Percentiles rank a stretch among this genome's conserved stretches.
Conservation (phyloP, 1,284 basidiomycete genomes). For the Rugosomyces carneus region DNA sequence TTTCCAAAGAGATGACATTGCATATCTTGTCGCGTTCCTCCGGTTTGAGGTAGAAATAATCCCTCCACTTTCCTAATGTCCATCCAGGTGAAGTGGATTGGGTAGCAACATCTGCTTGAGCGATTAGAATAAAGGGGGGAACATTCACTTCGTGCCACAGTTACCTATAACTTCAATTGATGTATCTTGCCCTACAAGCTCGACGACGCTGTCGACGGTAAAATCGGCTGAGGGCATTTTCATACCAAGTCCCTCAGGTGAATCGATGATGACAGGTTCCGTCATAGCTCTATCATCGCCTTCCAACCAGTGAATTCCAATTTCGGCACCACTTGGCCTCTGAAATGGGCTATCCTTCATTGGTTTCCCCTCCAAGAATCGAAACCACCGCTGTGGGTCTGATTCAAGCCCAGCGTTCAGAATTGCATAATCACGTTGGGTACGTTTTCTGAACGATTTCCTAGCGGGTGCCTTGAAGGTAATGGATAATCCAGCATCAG, state of each 20-base stretch:
- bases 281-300: constrained; percentile 62
- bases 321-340: constrained; percentile 58
- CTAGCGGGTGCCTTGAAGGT: constrained; percentile 72
- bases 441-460: constrained; percentile 70
- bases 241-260: constrained; percentile 78
- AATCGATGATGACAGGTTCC: constrained; percentile 72
- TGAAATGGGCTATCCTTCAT: constrained; percentile 59
- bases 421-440: constrained; percentile 70
- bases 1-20: constrained; percentile 87
- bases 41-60: constrained; percentile 71
- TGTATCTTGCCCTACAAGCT: constrained; percentile 70
- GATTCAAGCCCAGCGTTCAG: constrained; percentile 56
- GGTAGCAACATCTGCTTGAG: constrained; percentile 65
- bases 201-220: constrained; percentile 74
- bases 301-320: constrained; percentile 69
- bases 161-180: constrained; percentile 88
- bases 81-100: constrained; percentile 80
- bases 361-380: constrained; percentile 58
- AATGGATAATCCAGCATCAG: constrained; percentile 55
- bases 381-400: constrained; percentile 62
- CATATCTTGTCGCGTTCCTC: constrained; percentile 74
- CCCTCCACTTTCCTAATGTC: constrained; percentile 88
- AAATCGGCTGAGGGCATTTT: constrained; percentile 70
- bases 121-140: constrained; percentile 10
- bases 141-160: constrained; percentile 16